Evolutionary conservation across 2,329 filamentous ascomycete species (phyloP), one percentile per base, ranked within the genome.

Genomic region (Graphium sp.): DNA sequence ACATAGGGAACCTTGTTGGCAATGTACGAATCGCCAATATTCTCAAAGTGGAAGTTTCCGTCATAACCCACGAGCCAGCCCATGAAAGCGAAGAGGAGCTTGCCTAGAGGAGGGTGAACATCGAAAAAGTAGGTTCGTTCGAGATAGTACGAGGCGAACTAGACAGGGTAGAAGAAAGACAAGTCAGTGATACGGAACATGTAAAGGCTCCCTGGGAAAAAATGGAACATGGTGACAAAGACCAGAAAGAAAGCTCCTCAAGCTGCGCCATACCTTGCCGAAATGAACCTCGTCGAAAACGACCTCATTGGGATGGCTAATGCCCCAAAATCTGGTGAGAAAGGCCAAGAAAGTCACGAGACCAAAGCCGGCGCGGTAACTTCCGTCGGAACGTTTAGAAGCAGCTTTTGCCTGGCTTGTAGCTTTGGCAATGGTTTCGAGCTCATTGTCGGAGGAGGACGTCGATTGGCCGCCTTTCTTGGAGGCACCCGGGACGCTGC

Each of bases 241-340:
- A 26, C 24, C 30, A 33, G 40, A 31, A 37, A 24, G n/a, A 10
- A 5, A 29, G 29, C 12, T 16, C 33, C 29, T 12, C 3, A n/a
- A 7, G 4, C n/a, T n/a, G 22, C 28, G 16, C 44, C 65, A 34
- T 62, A 94, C 87, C 79, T 98, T 98, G 60, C 89, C 89, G 53
- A 98, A 98, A 58, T 98, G 89, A 33, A 98, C 89, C 56, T 98
- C 89, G 48, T 98, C 89, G 47, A 98, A 98, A 28, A 98, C 89
- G 32, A 98, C 89, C 59, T 95, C 80, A 47, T 92, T 76, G 11
- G 89, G 89, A 54, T 94, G 85, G 49, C 68, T 82, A 50, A 98
- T 94, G 37, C 84, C 85, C 72, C 80, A 95, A 62, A 98, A 98
- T 36, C 89, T 70, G 26, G 89, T 95, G 36, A 84, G 46, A 46